These are phyloP conservation scores for Kalmanozyma brasiliensis DNA, from an alignment of 1,284 basidiomycete genomes.

Conservation along the genomic window DNA sequence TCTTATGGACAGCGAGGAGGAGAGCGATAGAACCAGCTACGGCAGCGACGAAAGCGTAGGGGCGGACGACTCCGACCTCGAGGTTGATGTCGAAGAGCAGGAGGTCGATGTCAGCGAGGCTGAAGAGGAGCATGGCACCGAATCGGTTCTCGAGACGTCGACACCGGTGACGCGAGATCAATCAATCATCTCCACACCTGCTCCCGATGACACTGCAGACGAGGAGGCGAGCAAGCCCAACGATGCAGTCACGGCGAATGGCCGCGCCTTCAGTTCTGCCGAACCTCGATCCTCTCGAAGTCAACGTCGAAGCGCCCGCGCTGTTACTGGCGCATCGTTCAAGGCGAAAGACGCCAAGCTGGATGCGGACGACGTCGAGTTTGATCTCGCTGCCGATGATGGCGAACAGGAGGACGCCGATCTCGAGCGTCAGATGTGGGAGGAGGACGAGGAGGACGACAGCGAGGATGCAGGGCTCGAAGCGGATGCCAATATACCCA, in stretches of 20 bases:
- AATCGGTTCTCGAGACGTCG: constrained; percentile 8
- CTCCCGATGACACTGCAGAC: not conserved
- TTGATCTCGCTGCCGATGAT: constrained; percentile 29
- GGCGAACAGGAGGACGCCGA: constrained; percentile 60
- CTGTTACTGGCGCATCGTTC: not conserved
- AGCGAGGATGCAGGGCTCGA: constrained; percentile 71
- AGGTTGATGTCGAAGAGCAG: constrained; percentile 18
- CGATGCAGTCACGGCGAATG: too few relatives aligned
- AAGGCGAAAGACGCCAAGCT: constrained; percentile 22
- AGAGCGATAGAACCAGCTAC: constrained; percentile 41
- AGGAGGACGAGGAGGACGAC: constrained; percentile 68
- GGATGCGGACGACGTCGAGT: constrained; percentile 38
- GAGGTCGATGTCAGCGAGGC: constrained; percentile 38
- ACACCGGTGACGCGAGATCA: constrained; percentile 10
- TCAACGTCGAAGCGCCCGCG: constrained; percentile 14
- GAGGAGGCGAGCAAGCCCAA: not conserved
- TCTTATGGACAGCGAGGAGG: constrained; percentile 25
- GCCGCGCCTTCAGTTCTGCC: too few relatives aligned
- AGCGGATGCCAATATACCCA: constrained; percentile 72
- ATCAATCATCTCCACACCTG: constrained; percentile 11
- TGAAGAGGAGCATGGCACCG: constrained; percentile 11
- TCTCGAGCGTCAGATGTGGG: constrained; percentile 65
- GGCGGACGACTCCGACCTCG: constrained; percentile 17
- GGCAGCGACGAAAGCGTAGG: constrained; percentile 35
- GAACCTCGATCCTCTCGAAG: constrained; percentile 6